Evolutionary conservation across 2,329 filamentous ascomycete genomes (phyloP).

Genomic region (Fusarium clavum): DNA sequence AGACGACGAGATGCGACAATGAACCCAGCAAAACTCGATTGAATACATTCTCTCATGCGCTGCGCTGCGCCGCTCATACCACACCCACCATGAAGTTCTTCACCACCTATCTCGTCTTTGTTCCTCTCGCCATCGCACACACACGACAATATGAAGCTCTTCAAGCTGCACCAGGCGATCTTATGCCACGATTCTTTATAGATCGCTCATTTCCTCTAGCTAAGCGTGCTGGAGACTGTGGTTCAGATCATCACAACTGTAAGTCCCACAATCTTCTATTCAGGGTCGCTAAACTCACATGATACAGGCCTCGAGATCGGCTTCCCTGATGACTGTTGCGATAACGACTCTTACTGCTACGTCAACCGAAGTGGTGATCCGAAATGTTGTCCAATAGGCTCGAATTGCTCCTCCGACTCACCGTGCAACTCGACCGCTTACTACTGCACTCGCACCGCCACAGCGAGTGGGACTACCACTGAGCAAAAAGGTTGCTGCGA

Average conservation of each 20-base stretch:
- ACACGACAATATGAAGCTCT: conserved; percentile 38
- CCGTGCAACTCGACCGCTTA: conserved; percentile 51
- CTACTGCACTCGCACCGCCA: conserved; percentile 50
- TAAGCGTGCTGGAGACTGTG: conserved; percentile 47
- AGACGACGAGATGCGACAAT: conserved; percentile 22
- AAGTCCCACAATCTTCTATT: conserved; percentile 26
- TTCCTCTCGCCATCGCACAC: conserved; percentile 27
- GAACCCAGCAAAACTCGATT: conserved; percentile 1
- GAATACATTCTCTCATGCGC: not conserved
- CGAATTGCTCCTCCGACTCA: conserved; percentile 54
- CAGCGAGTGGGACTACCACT: conserved; percentile 46
- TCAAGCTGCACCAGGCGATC: conserved; percentile 42
- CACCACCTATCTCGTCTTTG: conserved; percentile 13
- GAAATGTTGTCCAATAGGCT: conserved; percentile 58
- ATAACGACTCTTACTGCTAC: conserved; percentile 60
- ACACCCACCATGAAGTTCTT: conserved; percentile 37
- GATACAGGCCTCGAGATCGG: conserved; percentile 57
- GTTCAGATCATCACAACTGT: conserved; percentile 49
- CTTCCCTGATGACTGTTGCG: conserved; percentile 55
- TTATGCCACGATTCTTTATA: conserved; percentile 49
- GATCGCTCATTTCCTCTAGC: conserved; percentile 46
- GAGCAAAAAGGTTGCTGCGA: conserved; percentile 53
- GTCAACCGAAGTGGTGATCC: conserved; percentile 50
- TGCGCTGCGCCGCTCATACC: not conserved
- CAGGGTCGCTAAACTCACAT: not conserved